Evolutionary conservation across 1,284 basidiomycete genomes (phyloP).

Genomic region (Ceratobasidium sp.): DNA sequence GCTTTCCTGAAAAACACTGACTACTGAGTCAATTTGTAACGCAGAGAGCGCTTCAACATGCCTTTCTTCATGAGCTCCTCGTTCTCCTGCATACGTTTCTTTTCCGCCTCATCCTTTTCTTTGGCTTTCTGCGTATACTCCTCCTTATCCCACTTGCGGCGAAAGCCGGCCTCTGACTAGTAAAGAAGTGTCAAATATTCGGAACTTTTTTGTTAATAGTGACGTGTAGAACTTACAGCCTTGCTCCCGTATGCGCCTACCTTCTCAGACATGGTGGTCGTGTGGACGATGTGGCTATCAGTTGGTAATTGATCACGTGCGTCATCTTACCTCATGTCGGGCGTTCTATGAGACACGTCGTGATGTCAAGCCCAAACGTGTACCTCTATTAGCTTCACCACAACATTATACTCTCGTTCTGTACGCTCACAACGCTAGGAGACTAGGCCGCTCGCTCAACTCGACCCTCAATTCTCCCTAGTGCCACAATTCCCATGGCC

Average conservation of each 20-base stretch:
- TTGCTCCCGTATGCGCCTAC: constrained; percentile 66
- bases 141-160: constrained; percentile 87
- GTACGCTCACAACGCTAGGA: neutral
- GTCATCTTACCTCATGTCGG: constrained; percentile 11
- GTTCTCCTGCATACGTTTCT: constrained; percentile 82
- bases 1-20: constrained; percentile 67
- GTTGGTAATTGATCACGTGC: constrained; percentile 10
- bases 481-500: neutral
- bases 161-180: constrained; percentile 44
- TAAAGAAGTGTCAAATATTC: neutral
- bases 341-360: constrained; percentile 35
- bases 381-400: constrained; percentile 2
- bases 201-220: neutral
- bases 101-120: constrained; percentile 76
- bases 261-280: constrained; percentile 63
- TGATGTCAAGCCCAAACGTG: constrained; percentile 38
- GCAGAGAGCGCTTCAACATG: constrained; percentile 48
- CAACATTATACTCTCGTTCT: constrained; percentile 17
- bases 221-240: constrained; percentile 51
- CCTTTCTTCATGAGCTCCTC: constrained; percentile 83
- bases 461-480: constrained; percentile 6
- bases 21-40: constrained; percentile 15
- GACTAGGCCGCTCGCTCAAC: constrained; percentile 12
- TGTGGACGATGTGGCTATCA: constrained; percentile 7
- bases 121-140: constrained; percentile 77